Evolutionary conservation across 2,329 filamentous ascomycete genomes (phyloP), one percentile per base, ranked within the genome.

Genomic region (Colletotrichum australisinense): DNA sequence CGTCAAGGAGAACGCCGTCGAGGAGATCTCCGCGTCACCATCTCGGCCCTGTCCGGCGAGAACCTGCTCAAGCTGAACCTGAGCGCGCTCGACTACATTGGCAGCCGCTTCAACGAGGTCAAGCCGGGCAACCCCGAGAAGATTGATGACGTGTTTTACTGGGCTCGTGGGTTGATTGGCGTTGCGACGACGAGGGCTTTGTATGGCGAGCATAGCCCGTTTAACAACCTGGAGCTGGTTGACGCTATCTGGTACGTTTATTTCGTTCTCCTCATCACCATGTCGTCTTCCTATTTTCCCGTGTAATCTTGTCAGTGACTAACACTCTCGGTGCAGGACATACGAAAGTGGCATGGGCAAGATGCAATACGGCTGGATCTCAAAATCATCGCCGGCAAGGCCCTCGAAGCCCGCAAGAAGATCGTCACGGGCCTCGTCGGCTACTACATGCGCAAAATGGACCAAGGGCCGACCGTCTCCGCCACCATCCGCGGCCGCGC

Each of bases 171-270:
- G 1, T 72, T 81, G 3, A 79, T 86, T 60, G 84, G 83, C 2
- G 70, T 80, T 7, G 83, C 84, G 0, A 84, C 83, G 0, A 79
- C 80, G 16, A 74, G 79, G 16, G 81, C 82, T 0, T 76, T 89
- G 26, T 87, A 83, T 59, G 86, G 87, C 4, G 79, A 82, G 0
- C 75, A 84, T 8, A 87, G 87, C 66, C 85, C 86, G 0, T 79
- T 86, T 60, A 79, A 78, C 52, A 52, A 69, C 0, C 6, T 19
- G 4, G 52, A 65, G 22, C 24, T 69, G 5, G 67, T 69, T 14
- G 60, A 69, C 4, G 30, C 19, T 9, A 69, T 69, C 22, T 69
- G 67, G 67, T 69, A 52, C 0, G 52, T 26, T 16, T 9, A 9
- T 35, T 5, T 12, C 1, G 4, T 19, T 5, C 2, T 2, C 22